Percentiles rank a stretch among this genome's conserved stretches.
Conservation (phyloP, 1,284 basidiomycete species). For the Rhodotorula sp. region DNA sequence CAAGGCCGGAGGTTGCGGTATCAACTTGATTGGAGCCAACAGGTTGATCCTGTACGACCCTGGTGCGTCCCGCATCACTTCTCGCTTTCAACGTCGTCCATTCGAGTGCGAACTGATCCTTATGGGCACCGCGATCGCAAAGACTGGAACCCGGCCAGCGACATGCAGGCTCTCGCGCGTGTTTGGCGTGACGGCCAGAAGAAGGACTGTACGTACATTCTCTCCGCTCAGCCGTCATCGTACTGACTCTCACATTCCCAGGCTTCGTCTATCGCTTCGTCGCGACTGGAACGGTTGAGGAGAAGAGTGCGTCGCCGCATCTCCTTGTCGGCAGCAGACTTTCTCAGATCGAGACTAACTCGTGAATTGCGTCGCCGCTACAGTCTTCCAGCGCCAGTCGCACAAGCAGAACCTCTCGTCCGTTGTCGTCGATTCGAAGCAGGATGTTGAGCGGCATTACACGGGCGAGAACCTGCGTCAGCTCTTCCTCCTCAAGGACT, state of each 20-base stretch:
- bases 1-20: conserved; percentile 96
- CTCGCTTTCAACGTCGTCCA: too few relatives aligned
- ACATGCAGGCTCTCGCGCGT: conserved; percentile 96
- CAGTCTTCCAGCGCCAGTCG: conserved; percentile 54
- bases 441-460: conserved; percentile 94
- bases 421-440: conserved; percentile 95
- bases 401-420: conserved; percentile 96
- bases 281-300: conserved; percentile 95
- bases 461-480: conserved; percentile 84
- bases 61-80: too few relatives aligned
- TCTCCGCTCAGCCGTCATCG: not conserved
- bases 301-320: conserved; percentile 65
- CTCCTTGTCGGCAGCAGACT: not conserved
- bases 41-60: conserved; percentile 95
- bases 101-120: too few relatives aligned
- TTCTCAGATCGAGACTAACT: not conserved
- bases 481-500: conserved; percentile 78
- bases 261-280: conserved; percentile 98
- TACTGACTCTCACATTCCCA: too few relatives aligned
- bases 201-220: conserved; percentile 77
- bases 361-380: not conserved
- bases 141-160: conserved; percentile 99
- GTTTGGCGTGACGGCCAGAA: conserved; percentile 99
- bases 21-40: conserved; percentile 97
- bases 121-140: too few relatives aligned